Conservation (phyloP, 2,329 filamentous ascomycete species). For the Stemphylium vesicarium region DNA sequence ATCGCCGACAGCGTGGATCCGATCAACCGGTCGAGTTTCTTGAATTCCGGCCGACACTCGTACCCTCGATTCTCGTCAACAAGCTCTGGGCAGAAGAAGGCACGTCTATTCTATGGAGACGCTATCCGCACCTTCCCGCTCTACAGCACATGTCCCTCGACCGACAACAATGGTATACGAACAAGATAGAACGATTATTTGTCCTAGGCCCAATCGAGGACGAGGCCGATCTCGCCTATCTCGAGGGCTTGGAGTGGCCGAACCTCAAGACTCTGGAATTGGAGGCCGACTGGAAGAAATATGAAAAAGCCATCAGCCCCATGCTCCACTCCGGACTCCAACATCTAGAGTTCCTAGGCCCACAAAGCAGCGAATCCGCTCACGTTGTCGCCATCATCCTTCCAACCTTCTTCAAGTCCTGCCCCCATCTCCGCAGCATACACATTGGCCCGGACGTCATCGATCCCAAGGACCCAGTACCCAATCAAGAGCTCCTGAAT, state of each 20-base stretch:
- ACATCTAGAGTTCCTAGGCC: conserved; percentile 32
- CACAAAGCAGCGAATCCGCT: conserved; percentile 29
- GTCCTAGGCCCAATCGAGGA: conserved; percentile 24
- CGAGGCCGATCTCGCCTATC: conserved; percentile 27
- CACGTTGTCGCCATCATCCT: conserved; percentile 32
- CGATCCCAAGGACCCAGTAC: conserved; percentile 26
- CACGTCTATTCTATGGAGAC: conserved; percentile 40
- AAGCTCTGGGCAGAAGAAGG: conserved; percentile 43
- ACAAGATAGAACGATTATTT: conserved; percentile 39
- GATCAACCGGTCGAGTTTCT: conserved; percentile 43
- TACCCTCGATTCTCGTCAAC: conserved; percentile 41
- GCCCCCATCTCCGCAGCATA: conserved; percentile 32
- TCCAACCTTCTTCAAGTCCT: conserved; percentile 29
- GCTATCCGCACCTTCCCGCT: conserved; percentile 39
- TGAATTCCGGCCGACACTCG: conserved; percentile 43
- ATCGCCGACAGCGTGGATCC: conserved; percentile 38
- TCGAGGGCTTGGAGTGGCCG: conserved; percentile 38
- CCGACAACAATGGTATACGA: conserved; percentile 41
- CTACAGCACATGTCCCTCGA: conserved; percentile 27
- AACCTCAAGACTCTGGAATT: conserved; percentile 37
- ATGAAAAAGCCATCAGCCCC: conserved; percentile 22
- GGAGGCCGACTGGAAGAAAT: conserved; percentile 34
- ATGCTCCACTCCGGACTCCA: conserved; percentile 38
- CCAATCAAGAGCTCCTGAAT: conserved; percentile 27
- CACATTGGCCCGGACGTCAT: conserved; percentile 34